Conservation (phyloP, 805 yeast species). For the Pichia occidentalis region DNA sequence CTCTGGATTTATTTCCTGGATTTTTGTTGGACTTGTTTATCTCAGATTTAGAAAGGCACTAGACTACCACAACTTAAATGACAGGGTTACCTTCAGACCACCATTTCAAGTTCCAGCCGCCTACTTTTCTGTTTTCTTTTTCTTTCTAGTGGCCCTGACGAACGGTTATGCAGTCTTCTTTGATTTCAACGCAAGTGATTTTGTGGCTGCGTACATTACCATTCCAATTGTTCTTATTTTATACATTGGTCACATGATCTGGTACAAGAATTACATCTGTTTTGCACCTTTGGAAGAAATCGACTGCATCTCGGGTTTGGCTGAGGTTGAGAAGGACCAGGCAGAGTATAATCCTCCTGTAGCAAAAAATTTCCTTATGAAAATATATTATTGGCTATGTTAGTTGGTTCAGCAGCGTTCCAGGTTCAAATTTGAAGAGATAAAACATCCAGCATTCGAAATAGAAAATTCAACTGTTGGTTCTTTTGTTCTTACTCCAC, state of each 20-base stretch:
- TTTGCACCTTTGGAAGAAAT: conserved; percentile 48
- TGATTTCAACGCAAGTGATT: conserved; percentile 47
- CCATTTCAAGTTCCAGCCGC: conserved; percentile 52
- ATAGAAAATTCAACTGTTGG: too few species aligned
- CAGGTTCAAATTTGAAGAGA: too few species aligned
- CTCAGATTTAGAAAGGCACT: conserved; percentile 63
- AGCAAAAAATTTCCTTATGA: conserved; percentile 37
- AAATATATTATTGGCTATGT: conserved; percentile 40
- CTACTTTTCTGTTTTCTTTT: conserved; percentile 41
- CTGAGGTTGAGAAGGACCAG: conserved; percentile 50
- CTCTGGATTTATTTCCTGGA: conserved; percentile 63
- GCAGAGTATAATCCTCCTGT: conserved; percentile 32
- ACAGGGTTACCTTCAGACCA: conserved; percentile 54
- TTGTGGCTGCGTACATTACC: conserved; percentile 68
- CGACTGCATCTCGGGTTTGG: conserved; percentile 56
- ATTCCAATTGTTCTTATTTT: conserved; percentile 48
- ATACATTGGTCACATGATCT: conserved; percentile 53
- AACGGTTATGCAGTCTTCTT: conserved; percentile 69
- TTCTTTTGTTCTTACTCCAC: too few species aligned
- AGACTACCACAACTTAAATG: conserved; percentile 41
- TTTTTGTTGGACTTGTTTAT: conserved; percentile 46
- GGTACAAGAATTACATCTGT: conserved; percentile 39
- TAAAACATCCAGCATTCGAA: too few species aligned
- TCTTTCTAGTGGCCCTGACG: conserved; percentile 52
- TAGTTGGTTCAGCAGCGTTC: too few species aligned